phyloP scores from a whole-genome alignment of 1,284 basidiomycete genomes.

The Moniliophthora roreri region DNA sequence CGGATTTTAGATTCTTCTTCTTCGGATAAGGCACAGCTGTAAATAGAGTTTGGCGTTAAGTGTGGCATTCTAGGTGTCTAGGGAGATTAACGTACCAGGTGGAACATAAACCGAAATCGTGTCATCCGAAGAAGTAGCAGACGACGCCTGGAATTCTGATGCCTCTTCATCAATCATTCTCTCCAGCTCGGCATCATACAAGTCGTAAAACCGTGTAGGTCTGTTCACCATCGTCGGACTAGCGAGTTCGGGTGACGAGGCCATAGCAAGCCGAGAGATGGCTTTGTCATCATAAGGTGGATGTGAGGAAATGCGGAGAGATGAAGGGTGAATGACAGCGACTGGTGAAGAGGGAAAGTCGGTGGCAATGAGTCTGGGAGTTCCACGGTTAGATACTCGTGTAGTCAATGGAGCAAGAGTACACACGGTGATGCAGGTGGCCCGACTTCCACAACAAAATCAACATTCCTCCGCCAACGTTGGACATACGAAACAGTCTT shows the following conservation, averaged over 20 bases:
- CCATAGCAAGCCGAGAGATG: neutral
- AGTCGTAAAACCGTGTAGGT: conserved; percentile 10
- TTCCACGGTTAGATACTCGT: neutral
- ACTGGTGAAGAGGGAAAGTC: conserved; percentile 15
- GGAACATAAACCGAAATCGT: conserved; percentile 14
- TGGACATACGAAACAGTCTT: conserved; percentile 10
- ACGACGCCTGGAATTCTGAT: conserved; percentile 8
- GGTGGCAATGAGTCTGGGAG: conserved; percentile 2
- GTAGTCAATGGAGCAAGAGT: neutral
- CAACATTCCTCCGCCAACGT: conserved; percentile 9
- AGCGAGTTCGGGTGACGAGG: neutral
- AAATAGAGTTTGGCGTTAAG: neutral
- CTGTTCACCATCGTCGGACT: conserved; percentile 5
- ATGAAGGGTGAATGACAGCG: conserved; percentile 10
- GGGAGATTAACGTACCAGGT: conserved; percentile 1
- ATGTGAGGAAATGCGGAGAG: conserved; percentile 10
- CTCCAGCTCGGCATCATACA: conserved; percentile 15
- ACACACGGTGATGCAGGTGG: conserved; percentile 14
- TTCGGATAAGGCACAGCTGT: neutral
- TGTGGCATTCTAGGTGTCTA: neutral
- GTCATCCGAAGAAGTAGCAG: neutral
- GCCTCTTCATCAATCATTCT: conserved; percentile 11
- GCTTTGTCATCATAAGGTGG: conserved; percentile 10
- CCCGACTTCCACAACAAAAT: conserved; percentile 6
- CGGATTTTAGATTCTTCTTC: conserved; percentile 2